A percentile compares a stretch with the other conserved stretches of the same genome.
Evolutionary conservation across 2,329 filamentous ascomycete genomes (phyloP).

Genomic region (Xylaria sp.): DNA sequence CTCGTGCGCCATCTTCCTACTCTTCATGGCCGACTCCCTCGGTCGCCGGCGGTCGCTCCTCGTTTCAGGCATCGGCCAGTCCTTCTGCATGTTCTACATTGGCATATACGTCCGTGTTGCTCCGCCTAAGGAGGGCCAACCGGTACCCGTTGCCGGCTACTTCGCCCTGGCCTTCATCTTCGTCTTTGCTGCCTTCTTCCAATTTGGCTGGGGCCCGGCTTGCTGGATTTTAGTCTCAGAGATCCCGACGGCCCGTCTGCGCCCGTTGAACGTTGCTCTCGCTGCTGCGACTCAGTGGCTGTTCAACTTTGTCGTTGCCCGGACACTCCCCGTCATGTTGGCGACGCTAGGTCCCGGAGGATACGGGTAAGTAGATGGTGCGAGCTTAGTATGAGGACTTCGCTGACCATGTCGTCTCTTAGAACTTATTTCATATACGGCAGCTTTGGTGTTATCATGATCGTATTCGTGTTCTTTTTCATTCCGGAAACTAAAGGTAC

Average conservation of each 20-base stretch:
- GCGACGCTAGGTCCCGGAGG: conserved; percentile 54
- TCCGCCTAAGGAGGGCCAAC: conserved; percentile 60
- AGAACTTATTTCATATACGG: conserved; percentile 71
- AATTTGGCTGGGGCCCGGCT: conserved; percentile 73
- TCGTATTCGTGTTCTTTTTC: conserved; percentile 70
- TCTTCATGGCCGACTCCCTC: conserved; percentile 70
- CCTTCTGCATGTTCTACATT: conserved; percentile 72
- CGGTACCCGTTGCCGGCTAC: conserved; percentile 71
- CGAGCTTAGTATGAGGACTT: neutral
- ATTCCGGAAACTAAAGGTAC: conserved; percentile 56
- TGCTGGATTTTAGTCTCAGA: conserved; percentile 74
- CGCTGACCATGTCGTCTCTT: conserved; percentile 26
- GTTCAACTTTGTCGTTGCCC: conserved; percentile 73
- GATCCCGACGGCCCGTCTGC: conserved; percentile 69
- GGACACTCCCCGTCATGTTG: conserved; percentile 73
- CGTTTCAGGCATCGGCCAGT: conserved; percentile 70
- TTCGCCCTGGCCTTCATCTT: conserved; percentile 74
- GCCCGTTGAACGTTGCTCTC: conserved; percentile 65
- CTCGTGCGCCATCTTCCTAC: conserved; percentile 66
- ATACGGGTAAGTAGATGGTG: conserved; percentile 51
- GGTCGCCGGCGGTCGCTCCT: conserved; percentile 66
- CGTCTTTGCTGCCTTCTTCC: conserved; percentile 74
- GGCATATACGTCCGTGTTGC: conserved; percentile 71
- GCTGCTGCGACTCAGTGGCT: conserved; percentile 72
- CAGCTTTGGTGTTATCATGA: conserved; percentile 70